Percentiles rank a stretch among this genome's conserved stretches.
Conservation (phyloP, 140 eudicot genomes). For the Oenanthe javanica region DNA sequence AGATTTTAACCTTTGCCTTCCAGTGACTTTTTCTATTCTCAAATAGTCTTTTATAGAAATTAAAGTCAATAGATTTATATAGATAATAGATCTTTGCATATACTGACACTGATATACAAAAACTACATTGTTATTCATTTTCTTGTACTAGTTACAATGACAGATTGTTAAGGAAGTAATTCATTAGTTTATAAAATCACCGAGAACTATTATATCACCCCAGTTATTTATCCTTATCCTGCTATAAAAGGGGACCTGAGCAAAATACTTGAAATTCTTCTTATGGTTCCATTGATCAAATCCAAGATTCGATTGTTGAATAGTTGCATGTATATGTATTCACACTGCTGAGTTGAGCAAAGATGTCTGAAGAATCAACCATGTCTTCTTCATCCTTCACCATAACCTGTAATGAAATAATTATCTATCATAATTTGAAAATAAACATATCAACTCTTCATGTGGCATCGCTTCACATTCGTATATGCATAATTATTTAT, state of each 20-base stretch:
- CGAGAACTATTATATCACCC: not conserved
- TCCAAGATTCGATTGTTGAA: slow-evolving; percentile 69
- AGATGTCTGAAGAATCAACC: slow-evolving; percentile 67
- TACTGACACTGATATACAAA: not conserved
- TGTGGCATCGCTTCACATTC: not conserved
- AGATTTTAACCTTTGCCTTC: not conserved
- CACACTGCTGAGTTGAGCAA: slow-evolving; percentile 63
- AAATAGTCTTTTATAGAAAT: not conserved
- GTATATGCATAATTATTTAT: not conserved
- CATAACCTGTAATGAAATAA: slow-evolving; percentile 23
- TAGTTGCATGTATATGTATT: slow-evolving; percentile 72
- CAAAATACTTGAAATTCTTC: slow-evolving; percentile 1
- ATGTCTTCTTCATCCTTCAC: slow-evolving; percentile 70
- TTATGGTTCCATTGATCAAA: slow-evolving; percentile 21
- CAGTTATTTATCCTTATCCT: slow-evolving; percentile 8
- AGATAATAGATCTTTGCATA: not conserved
- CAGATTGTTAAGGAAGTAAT: not conserved
- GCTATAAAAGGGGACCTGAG: slow-evolving; percentile 6
- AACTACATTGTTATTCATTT: not conserved
- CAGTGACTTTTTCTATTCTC: not conserved
- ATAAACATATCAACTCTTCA: not conserved
- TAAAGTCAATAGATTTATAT: not conserved
- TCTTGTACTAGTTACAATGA: not conserved
- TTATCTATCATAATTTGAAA: not conserved
- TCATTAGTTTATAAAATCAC: not conserved